phyloP scores from a whole-genome alignment of 257 asterid species.

The Lycium ferocissimum region DNA sequence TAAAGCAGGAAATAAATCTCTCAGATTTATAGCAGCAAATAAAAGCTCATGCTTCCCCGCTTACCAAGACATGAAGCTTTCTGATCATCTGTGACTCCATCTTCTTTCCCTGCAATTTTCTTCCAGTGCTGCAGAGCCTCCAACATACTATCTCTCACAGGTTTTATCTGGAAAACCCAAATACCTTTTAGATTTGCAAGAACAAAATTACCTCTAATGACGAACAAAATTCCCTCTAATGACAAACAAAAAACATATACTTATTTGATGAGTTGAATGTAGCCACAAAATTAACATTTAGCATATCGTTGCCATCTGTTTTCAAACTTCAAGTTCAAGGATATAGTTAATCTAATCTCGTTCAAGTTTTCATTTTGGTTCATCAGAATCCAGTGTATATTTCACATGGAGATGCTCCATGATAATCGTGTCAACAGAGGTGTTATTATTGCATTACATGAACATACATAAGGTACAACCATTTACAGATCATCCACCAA shows the following conservation, averaged over 20 bases:
- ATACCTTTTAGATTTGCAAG: not conserved
- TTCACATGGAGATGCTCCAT: not conserved
- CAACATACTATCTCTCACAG: slow-evolving; percentile 86
- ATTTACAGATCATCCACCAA: slow-evolving; percentile 12
- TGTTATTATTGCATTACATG: slow-evolving; percentile 21
- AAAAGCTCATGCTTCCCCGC: slow-evolving; percentile 4
- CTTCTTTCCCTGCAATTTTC: slow-evolving; percentile 86
- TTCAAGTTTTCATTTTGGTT: not conserved
- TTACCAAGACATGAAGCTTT: slow-evolving; percentile 73
- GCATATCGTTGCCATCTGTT: not conserved
- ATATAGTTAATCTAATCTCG: not conserved
- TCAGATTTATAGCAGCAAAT: not conserved
- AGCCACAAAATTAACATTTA: slow-evolving; percentile 1
- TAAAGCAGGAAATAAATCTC: slow-evolving; percentile 23
- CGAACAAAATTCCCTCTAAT: not conserved
- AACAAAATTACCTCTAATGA: not conserved
- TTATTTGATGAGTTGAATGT: not conserved
- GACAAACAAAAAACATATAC: not conserved
- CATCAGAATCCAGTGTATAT: not conserved
- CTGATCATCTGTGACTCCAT: slow-evolving; percentile 74
- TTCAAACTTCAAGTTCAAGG: slow-evolving; percentile 2
- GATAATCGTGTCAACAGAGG: not conserved
- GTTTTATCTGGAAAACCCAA: slow-evolving; percentile 71
- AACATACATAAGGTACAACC: not conserved
- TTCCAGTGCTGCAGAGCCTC: slow-evolving; percentile 99